These are phyloP conservation scores for Zygosaccharomyces sapae DNA, from an alignment of 1,139 yeast genomes.

Conservation along the genomic window DNA sequence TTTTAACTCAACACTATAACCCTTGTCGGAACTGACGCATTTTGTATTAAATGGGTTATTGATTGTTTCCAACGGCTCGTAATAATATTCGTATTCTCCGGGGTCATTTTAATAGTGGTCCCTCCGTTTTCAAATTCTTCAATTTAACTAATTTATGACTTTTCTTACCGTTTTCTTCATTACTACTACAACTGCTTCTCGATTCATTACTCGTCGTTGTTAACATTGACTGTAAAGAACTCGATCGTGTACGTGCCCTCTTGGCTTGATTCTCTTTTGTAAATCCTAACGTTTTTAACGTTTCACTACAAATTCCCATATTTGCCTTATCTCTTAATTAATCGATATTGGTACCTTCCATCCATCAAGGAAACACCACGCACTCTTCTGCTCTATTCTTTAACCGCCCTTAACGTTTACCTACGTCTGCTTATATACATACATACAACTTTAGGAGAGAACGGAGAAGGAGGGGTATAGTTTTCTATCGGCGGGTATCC, in stretches of 20 bases:
- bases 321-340: not conserved
- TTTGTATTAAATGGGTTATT: slow-evolving; percentile 17
- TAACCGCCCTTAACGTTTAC: no score
- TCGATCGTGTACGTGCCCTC: slow-evolving; percentile 1
- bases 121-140: slow-evolving; percentile 18
- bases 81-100: slow-evolving; percentile 16
- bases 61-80: slow-evolving; percentile 16
- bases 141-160: slow-evolving; percentile 11
- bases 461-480: no score
- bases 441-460: no score
- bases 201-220: slow-evolving; percentile 1
- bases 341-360: no score
- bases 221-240: not conserved
- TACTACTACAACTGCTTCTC: not conserved
- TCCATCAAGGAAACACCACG: no score
- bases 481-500: no score
- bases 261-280: slow-evolving; percentile 2
- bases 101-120: slow-evolving; percentile 19
- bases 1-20: slow-evolving; percentile 10
- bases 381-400: no score
- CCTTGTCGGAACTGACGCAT: slow-evolving; percentile 10
- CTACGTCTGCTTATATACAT: no score
- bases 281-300: slow-evolving; percentile 1
- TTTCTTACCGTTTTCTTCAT: not conserved
- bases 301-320: slow-evolving; percentile 6